Evolutionary conservation across 2,329 filamentous ascomycete genomes (phyloP).

Genomic region (Onygena corvina): DNA sequence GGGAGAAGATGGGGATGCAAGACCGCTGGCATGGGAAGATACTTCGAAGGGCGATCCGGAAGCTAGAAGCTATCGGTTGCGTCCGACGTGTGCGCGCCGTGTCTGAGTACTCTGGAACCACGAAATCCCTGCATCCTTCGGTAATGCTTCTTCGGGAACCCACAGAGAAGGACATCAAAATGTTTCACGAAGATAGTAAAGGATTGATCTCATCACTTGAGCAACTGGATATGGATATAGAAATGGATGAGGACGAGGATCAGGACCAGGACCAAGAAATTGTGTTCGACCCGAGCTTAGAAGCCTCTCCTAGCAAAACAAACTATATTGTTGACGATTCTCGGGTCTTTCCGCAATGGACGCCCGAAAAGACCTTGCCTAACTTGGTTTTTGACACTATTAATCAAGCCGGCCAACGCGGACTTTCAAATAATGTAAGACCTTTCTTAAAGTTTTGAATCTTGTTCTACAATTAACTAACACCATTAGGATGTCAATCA

Average conservation of each 20-base stretch:
- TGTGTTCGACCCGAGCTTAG: constrained; percentile 15
- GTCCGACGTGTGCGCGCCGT: constrained; percentile 34
- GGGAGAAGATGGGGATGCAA: constrained; percentile 34
- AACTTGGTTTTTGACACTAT: constrained; percentile 44
- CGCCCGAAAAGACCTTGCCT: constrained; percentile 39
- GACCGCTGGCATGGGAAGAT: constrained; percentile 31
- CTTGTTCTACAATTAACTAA: constrained; percentile 8
- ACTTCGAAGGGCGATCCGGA: constrained; percentile 33
- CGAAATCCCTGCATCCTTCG: constrained; percentile 30
- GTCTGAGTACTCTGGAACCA: constrained; percentile 30
- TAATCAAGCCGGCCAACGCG: constrained; percentile 35
- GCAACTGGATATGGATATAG: constrained; percentile 20
- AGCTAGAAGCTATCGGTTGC: constrained; percentile 36
- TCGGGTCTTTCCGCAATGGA: constrained; percentile 42
- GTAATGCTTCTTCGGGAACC: constrained; percentile 35
- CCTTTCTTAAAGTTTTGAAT: background rate
- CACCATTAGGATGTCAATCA: constrained; percentile 30
- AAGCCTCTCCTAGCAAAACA: constrained; percentile 11
- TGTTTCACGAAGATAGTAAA: constrained; percentile 29
- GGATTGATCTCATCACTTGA: constrained; percentile 21
- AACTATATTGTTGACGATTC: constrained; percentile 23
- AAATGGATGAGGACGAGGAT: constrained; percentile 27
- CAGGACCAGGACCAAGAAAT: constrained; percentile 20
- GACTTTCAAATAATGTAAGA: constrained; percentile 39
- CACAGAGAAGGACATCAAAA: constrained; percentile 28